Conservation (phyloP, 2,329 filamentous ascomycete genomes). For the Shiraia sp. region DNA sequence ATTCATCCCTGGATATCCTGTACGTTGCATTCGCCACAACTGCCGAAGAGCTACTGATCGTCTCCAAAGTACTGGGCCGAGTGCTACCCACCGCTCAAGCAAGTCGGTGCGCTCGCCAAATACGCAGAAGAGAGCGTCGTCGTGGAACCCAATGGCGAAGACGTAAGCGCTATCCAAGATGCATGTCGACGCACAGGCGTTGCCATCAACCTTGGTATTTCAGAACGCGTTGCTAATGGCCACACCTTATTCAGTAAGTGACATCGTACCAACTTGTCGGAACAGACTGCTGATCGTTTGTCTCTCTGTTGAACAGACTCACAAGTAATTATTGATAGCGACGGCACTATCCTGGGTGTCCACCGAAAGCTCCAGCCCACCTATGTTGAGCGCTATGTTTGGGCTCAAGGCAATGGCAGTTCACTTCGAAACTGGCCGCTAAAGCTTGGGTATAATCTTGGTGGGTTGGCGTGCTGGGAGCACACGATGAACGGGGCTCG, state of each 20-base stretch:
- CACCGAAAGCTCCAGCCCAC: slow-evolving; percentile 46
- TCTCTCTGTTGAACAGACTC: slow-evolving; percentile 16
- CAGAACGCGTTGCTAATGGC: slow-evolving; percentile 38
- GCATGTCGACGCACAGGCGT: slow-evolving; percentile 38
- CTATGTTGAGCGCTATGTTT: slow-evolving; percentile 40
- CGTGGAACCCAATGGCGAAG: slow-evolving; percentile 34
- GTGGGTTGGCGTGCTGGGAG: slow-evolving; percentile 45
- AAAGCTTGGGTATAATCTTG: slow-evolving; percentile 39
- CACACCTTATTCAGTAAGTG: slow-evolving; percentile 36
- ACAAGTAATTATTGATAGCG: slow-evolving; percentile 39
- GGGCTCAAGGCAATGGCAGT: slow-evolving; percentile 41
- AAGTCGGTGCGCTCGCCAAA: slow-evolving; percentile 36
- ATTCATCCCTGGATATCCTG: slow-evolving; percentile 44
- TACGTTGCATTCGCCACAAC: slow-evolving; percentile 12
- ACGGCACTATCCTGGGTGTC: slow-evolving; percentile 41
- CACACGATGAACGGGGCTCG: slow-evolving; percentile 45
- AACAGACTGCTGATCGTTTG: no score
- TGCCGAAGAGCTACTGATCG: slow-evolving; percentile 8
- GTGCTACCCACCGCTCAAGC: slow-evolving; percentile 42
- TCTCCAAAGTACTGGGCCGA: slow-evolving; percentile 39
- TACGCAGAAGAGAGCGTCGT: slow-evolving; percentile 43
- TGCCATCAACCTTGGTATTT: slow-evolving; percentile 41
- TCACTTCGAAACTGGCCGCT: slow-evolving; percentile 37
- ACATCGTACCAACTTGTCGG: no score
- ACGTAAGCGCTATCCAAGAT: slow-evolving; percentile 36